phyloP scores from a whole-genome alignment of 139 green algal species.

The Coelastrella sp. region DNA sequence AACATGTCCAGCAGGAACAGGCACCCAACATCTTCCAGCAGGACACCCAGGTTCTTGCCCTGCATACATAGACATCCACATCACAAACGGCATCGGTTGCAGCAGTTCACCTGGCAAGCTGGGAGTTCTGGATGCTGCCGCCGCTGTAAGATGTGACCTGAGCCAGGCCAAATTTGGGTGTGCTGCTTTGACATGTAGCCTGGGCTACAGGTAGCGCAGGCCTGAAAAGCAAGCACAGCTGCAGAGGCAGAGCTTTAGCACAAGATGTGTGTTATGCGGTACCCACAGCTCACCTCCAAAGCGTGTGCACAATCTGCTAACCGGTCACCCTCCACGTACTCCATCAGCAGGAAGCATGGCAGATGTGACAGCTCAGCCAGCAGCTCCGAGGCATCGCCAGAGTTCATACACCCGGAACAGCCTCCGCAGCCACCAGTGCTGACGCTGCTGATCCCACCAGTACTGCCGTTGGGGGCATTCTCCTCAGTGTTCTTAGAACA shows the following conservation, averaged over 20 bases:
- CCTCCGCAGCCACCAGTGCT: neutral
- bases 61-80: neutral
- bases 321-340: constrained; percentile 71
- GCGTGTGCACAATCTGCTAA: constrained; percentile 63
- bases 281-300: constrained; percentile 50
- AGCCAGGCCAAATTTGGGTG: too few relatives aligned
- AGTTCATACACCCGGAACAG: neutral
- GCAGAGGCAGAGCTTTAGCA: too few relatives aligned
- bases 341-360: constrained; percentile 81
- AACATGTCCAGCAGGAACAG: constrained; percentile 86
- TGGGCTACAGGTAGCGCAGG: too few relatives aligned
- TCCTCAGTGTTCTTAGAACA: neutral
- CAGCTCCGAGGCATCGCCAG: constrained; percentile 56
- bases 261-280: too few relatives aligned
- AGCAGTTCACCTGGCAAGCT: too few relatives aligned
- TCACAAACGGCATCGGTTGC: too few relatives aligned
- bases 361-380: constrained; percentile 67
- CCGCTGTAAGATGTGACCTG: too few relatives aligned
- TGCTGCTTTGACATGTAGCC: too few relatives aligned
- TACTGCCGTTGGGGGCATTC: neutral
- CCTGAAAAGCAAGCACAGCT: too few relatives aligned
- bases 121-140: too few relatives aligned
- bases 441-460: constrained; percentile 10
- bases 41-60: neutral
- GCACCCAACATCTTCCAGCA: constrained; percentile 70